Evolutionary conservation across 768 basidiomycete genomes (phyloP).

Genomic region (Serendipita sp.): DNA sequence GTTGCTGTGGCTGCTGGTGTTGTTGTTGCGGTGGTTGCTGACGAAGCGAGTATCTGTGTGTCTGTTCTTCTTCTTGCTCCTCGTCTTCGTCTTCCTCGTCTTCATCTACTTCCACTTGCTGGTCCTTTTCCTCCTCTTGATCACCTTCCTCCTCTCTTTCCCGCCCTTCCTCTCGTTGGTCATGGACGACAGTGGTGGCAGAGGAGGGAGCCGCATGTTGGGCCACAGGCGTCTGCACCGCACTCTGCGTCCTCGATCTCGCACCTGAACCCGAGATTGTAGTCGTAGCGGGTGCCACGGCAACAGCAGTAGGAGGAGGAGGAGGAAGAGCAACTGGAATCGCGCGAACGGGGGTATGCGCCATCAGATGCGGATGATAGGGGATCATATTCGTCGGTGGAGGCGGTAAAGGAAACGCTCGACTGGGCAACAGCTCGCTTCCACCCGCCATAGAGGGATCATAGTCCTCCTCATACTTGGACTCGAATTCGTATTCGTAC

Average conservation of each 20-base stretch:
- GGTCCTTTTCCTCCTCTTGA: too few species aligned
- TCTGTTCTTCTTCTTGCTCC: slow-evolving; percentile 51
- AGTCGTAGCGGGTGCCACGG: too few species aligned
- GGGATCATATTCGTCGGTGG: slow-evolving; percentile 33
- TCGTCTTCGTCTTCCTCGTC: slow-evolving; percentile 27
- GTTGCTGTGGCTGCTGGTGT: not conserved
- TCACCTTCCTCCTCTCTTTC: too few species aligned
- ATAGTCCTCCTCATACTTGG: slow-evolving; percentile 46
- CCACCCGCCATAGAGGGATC: slow-evolving; percentile 18
- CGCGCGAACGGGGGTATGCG: too few species aligned
- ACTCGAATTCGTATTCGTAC: slow-evolving; percentile 61
- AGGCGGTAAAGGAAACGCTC: slow-evolving; percentile 16
- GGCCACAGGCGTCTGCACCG: slow-evolving; percentile 23
- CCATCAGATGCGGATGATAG: too few species aligned
- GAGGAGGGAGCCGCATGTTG: slow-evolving; percentile 27
- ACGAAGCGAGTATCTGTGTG: not conserved
- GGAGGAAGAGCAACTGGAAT: too few species aligned
- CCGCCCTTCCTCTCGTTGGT: too few species aligned
- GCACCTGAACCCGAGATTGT: too few species aligned
- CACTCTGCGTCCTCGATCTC: slow-evolving; percentile 36
- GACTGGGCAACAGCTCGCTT: slow-evolving; percentile 26
- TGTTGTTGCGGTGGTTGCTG: not conserved
- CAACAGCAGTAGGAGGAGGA: too few species aligned
- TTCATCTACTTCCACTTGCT: slow-evolving; percentile 11
- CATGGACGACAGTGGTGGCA: slow-evolving; percentile 32